Percentiles rank a stretch among this genome's conserved stretches.
Evolutionary conservation across 768 basidiomycete genomes (phyloP).

Genomic region (Harrya chromipes): DNA sequence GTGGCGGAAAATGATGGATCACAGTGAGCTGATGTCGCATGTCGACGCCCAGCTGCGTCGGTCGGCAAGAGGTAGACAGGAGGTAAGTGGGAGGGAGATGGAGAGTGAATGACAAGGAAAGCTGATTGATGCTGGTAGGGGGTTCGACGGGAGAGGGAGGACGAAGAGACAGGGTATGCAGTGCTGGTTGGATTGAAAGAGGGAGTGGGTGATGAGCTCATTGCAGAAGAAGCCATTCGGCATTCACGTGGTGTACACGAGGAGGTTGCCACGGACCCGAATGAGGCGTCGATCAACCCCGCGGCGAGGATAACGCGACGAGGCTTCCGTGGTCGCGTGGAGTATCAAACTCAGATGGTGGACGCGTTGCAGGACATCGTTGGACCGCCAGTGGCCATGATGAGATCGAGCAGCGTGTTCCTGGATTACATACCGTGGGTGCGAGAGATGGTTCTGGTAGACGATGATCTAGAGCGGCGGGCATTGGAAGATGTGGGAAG

Average conservation of each 20-base stretch:
- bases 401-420: slow-evolving; percentile 47
- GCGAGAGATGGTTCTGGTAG: slow-evolving; percentile 58
- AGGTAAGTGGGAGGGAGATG: slow-evolving; percentile 39
- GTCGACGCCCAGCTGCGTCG: slow-evolving; percentile 50
- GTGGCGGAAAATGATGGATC: slow-evolving; percentile 29
- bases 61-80: slow-evolving; percentile 31
- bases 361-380: slow-evolving; percentile 49
- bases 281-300: slow-evolving; percentile 34
- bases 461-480: slow-evolving; percentile 44
- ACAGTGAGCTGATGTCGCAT: slow-evolving; percentile 51
- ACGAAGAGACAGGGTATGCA: slow-evolving; percentile 57
- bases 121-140: slow-evolving; percentile 14
- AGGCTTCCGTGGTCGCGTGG: slow-evolving; percentile 41
- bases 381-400: slow-evolving; percentile 38
- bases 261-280: slow-evolving; percentile 30
- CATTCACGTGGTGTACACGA: slow-evolving; percentile 45
- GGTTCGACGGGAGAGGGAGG: slow-evolving; percentile 34
- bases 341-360: slow-evolving; percentile 40
- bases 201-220: slow-evolving; percentile 44
- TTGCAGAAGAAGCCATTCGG: slow-evolving; percentile 44
- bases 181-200: slow-evolving; percentile 30
- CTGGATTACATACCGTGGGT: slow-evolving; percentile 73
- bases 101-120: not conserved
- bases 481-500: slow-evolving; percentile 22
- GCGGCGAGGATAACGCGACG: slow-evolving; percentile 21